Percentiles rank a stretch among this genome's conserved stretches.
Evolutionary conservation across 208 protist species (phyloP).

Genomic region (Herpetomonas tarakana): DNA sequence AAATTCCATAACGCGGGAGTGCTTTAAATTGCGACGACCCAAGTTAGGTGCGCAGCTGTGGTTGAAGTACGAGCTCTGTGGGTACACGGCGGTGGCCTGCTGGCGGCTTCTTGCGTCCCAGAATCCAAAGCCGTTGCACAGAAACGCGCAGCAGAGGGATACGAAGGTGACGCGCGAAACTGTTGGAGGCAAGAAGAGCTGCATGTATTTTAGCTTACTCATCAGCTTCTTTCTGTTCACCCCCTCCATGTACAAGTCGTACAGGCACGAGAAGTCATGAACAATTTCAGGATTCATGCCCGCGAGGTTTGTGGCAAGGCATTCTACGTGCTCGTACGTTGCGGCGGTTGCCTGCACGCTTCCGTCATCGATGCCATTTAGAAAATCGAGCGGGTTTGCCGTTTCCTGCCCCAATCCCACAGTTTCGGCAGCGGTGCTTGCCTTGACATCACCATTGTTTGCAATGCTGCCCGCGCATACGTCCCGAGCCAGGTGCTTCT

Average conservation of each 20-base stretch:
- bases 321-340: constrained; percentile 30
- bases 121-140: constrained; percentile 43
- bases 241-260: constrained; percentile 13
- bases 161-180: constrained; percentile 28
- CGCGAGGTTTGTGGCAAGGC: constrained; percentile 23
- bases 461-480: not conserved
- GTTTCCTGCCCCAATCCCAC: constrained; percentile 17
- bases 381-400: constrained; percentile 15
- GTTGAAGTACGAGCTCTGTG: constrained; percentile 43
- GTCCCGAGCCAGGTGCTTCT: not conserved
- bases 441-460: not conserved
- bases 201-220: not conserved
- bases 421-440: constrained; percentile 10
- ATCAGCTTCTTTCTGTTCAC: constrained; percentile 18
- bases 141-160: constrained; percentile 24
- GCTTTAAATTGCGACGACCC: constrained; percentile 18
- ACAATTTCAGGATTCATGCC: constrained; percentile 22
- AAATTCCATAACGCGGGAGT: constrained; percentile 17
- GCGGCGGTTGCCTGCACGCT: not conserved
- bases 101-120: constrained; percentile 15
- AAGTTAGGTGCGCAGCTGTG: constrained; percentile 40
- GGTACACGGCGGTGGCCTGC: constrained; percentile 22
- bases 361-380: not conserved
- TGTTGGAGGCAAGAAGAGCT: constrained; percentile 8
- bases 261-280: constrained; percentile 20